These are phyloP conservation scores for Hypoxylon lienhwacheense DNA, from an alignment of 495 filamentous ascomycete species.

Conservation along the genomic window DNA sequence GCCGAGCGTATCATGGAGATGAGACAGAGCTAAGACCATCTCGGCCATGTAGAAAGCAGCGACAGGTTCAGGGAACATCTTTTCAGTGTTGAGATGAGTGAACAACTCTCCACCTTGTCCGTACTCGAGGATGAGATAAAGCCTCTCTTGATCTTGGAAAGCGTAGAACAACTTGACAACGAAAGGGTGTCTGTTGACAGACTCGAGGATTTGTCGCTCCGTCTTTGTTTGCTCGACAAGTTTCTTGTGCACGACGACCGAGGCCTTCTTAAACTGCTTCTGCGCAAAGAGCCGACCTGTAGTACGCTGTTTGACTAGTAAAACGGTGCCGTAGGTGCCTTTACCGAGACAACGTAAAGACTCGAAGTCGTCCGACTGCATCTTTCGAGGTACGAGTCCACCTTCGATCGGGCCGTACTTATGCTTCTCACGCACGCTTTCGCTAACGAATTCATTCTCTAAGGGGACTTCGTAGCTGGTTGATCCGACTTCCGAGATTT, in stretches of 20 bases:
- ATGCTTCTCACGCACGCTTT: constrained; percentile 56
- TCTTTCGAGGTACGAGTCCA: constrained; percentile 64
- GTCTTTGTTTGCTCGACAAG: constrained; percentile 96
- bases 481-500: constrained; percentile 47
- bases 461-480: constrained; percentile 86
- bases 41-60: constrained; percentile 98
- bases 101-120: constrained; percentile 97
- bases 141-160: constrained; percentile 96
- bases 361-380: constrained; percentile 89
- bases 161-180: constrained; percentile 98
- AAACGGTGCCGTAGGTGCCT: constrained; percentile 89
- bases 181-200: constrained; percentile 92
- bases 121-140: constrained; percentile 97
- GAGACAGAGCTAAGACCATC: constrained; percentile 89
- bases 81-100: constrained; percentile 81
- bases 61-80: constrained; percentile 85
- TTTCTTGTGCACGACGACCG: constrained; percentile 86
- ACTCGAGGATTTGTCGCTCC: constrained; percentile 90
- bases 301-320: constrained; percentile 82
- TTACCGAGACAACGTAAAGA: constrained; percentile 94
- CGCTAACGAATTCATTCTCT: constrained; percentile 83
- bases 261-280: constrained; percentile 98
- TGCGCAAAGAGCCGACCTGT: constrained; percentile 93
- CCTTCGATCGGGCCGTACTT: constrained; percentile 47
- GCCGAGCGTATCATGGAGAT: constrained; percentile 86